Base-by-base conservation (phyloP, 139 green algal species). In the Penium margaritaceum region DNA sequence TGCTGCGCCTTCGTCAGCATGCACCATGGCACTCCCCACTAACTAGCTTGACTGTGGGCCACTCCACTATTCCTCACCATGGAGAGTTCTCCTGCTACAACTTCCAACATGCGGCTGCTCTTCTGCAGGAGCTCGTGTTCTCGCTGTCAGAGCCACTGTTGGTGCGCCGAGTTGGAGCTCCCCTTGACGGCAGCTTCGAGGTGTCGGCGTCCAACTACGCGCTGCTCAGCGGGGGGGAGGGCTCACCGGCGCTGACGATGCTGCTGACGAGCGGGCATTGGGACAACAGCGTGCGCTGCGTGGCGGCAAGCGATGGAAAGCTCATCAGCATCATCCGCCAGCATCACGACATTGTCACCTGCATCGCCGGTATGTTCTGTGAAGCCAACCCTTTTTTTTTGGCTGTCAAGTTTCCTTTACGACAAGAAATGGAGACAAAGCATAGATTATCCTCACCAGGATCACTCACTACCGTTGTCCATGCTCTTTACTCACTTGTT, bases 301-400 rank as follows among this genome's bases (percentile, higher is more conserved):
- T 34, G 15, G 39, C 47, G 3, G 36, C 34, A 3, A 32, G 30
- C 12, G 68, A 67, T 33, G 68, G 47, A n/a, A 24, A 15, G 14
- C 21, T 84, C 51, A 65, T 87, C 41, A 85, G 89, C 77, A 77
- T 39, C 44, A 30, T 86, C 58, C 67, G 21, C 14, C 76, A 77
- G 35, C 86, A 90, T 80, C 83, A 84, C 39, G 86, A 89, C 73
- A 55, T 80, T 0, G 70, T 88, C 58, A 90, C 85, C 35, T 89
- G 86, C 15, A 19, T 70, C 27, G 34, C 58, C 34, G 58, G 58
- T 66, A 12, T 12, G 41, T 51, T 54, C 15, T 54, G 58, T 39
- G 24, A 5, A 3, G 24, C 30, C 36, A 21, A 27, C 58, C 12
- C 9, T 39, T 63, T 30, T 30, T 36, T 9, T 30, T 63, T 33